Conservation (phyloP, 371 early-diverging fungal species). For the Lichtheimia hyalospora region DNA sequence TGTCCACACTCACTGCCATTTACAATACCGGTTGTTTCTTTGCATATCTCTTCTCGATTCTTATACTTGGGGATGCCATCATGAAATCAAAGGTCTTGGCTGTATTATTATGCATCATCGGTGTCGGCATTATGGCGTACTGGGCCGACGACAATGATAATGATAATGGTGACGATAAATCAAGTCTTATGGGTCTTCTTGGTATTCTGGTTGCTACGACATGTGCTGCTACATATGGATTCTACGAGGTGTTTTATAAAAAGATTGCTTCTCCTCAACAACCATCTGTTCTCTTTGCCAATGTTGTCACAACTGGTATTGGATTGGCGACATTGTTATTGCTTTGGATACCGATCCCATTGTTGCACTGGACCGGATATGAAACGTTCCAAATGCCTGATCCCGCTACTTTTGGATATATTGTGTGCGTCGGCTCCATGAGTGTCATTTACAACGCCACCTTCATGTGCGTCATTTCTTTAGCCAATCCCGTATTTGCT, state of each 20-base stretch:
- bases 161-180: background rate
- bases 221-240: constrained; percentile 61
- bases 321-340: constrained; percentile 60
- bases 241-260: constrained; percentile 79
- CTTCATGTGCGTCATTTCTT: constrained; percentile 76
- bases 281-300: constrained; percentile 71
- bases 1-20: constrained; percentile 80
- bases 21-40: constrained; percentile 84
- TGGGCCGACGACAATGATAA: constrained; percentile 25
- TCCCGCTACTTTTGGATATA: constrained; percentile 43
- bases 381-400: constrained; percentile 72
- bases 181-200: constrained; percentile 10
- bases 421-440: constrained; percentile 65
- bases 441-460: constrained; percentile 79
- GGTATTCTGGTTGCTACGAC: constrained; percentile 56
- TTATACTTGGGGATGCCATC: constrained; percentile 65
- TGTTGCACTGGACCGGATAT: constrained; percentile 59
- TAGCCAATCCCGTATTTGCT: constrained; percentile 80
- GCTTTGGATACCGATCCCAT: constrained; percentile 77
- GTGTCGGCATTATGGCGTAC: constrained; percentile 69
- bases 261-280: constrained; percentile 65
- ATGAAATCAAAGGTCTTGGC: constrained; percentile 59
- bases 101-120: constrained; percentile 65
- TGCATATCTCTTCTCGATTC: constrained; percentile 76
- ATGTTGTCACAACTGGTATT: constrained; percentile 65